A percentile compares a stretch with the other conserved stretches of the same genome.
phyloP scores from a whole-genome alignment of 768 basidiomycete species.

The Phylloporus sp. region DNA sequence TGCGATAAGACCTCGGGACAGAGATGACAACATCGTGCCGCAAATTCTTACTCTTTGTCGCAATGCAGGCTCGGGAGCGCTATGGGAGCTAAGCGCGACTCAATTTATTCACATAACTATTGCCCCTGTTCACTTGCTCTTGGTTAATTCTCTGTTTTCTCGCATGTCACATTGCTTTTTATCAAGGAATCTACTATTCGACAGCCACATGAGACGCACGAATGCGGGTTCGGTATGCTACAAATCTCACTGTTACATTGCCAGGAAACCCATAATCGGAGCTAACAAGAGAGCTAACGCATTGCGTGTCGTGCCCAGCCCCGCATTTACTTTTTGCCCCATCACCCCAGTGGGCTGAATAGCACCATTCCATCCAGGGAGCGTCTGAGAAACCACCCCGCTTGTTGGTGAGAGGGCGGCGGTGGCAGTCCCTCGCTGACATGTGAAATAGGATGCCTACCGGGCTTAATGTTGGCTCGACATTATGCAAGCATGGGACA shows the following conservation, averaged over 20 bases:
- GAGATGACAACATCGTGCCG: constrained; percentile 13
- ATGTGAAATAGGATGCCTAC: constrained; percentile 69
- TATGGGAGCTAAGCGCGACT: constrained; percentile 27
- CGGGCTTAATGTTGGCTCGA: constrained; percentile 3
- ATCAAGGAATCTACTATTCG: constrained; percentile 16
- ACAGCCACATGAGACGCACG: constrained; percentile 1
- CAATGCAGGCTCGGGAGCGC: constrained; percentile 35
- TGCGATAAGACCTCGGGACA: constrained; percentile 20
- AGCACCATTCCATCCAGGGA: constrained; percentile 29
- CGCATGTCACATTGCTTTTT: constrained; percentile 10
- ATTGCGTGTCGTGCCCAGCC: constrained; percentile 16
- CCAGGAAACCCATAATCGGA: constrained; percentile 27
- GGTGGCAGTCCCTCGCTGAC: constrained; percentile 63
- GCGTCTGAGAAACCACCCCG: constrained; percentile 62
- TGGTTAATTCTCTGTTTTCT: constrained; percentile 13
- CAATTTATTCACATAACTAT: constrained; percentile 11
- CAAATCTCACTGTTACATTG: constrained; percentile 14
- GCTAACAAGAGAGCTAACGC: constrained; percentile 22
- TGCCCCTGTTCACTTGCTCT: constrained; percentile 4
- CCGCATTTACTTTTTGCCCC: constrained; percentile 23
- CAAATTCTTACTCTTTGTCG: constrained; percentile 25
- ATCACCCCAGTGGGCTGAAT: constrained; percentile 9
- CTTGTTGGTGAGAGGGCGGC: constrained; percentile 53
- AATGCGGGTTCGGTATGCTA: neutral
- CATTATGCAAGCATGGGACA: constrained; percentile 7